Conservation (phyloP, 331 rosid genomes). For the Erythrophleum ivorense region DNA sequence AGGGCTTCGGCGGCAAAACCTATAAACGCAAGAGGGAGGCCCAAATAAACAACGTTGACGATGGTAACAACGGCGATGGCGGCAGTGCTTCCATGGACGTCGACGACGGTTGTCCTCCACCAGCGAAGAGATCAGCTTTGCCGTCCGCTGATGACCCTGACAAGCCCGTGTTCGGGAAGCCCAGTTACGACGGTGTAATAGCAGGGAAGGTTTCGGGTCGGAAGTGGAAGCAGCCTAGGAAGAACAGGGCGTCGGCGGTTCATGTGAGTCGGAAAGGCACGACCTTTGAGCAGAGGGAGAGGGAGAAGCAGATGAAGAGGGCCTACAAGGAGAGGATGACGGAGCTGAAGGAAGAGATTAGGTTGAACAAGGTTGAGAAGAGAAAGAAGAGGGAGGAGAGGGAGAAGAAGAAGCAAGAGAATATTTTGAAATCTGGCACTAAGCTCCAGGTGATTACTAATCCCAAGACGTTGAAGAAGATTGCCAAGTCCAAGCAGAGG, state of each 20-base stretch:
- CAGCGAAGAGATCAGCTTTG: slow-evolving; percentile 73
- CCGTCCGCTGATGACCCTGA: slow-evolving; percentile 76
- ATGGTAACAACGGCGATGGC: not conserved
- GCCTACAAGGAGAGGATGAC: slow-evolving; percentile 76
- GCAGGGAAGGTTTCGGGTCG: slow-evolving; percentile 82
- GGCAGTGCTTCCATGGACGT: slow-evolving; percentile 64
- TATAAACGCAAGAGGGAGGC: slow-evolving; percentile 83
- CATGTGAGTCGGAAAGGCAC: slow-evolving; percentile 68
- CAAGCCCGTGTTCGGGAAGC: slow-evolving; percentile 66
- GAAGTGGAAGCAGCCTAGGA: slow-evolving; percentile 83
- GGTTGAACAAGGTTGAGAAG: slow-evolving; percentile 79
- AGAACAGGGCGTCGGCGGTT: slow-evolving; percentile 69
- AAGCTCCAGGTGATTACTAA: slow-evolving; percentile 80
- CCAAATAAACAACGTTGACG: slow-evolving; percentile 5
- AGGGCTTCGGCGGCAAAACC: slow-evolving; percentile 95
- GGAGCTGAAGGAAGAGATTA: slow-evolving; percentile 81
- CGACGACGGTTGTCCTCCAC: slow-evolving; percentile 62
- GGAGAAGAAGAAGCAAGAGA: slow-evolving; percentile 91
- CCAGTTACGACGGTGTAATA: slow-evolving; percentile 90
- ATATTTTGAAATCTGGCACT: slow-evolving; percentile 79
- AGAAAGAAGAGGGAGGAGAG: slow-evolving; percentile 82
- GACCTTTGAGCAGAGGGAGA: slow-evolving; percentile 70
- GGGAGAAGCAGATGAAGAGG: slow-evolving; percentile 72
- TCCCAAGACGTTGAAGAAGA: slow-evolving; percentile 82
- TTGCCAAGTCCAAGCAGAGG: slow-evolving; percentile 78